Percentiles rank a stretch among this genome's conserved stretches.
These are phyloP conservation scores for Herpetospermum pedunculosum DNA, from an alignment of 306 rosid species.

Conservation along the genomic window DNA sequence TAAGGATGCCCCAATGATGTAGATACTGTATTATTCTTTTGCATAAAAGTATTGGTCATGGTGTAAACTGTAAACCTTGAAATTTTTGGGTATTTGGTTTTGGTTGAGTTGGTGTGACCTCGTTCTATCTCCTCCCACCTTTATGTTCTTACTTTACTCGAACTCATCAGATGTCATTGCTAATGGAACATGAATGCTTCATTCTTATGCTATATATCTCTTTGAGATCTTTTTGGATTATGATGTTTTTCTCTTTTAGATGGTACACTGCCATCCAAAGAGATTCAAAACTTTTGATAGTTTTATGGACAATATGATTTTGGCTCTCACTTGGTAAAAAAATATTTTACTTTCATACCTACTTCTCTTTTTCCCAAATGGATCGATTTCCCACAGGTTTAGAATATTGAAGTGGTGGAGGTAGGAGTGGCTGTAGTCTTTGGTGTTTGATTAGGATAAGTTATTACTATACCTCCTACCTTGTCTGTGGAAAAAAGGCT, in stretches of 20 bases:
- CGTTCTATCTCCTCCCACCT: neutral
- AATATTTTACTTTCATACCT: neutral
- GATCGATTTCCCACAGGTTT: neutral
- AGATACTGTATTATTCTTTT: no score
- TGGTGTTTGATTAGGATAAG: neutral
- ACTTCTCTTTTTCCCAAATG: neutral
- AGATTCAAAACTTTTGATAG: neutral
- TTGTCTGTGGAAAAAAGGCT: neutral
- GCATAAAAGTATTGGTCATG: no score
- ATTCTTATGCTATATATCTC: neutral
- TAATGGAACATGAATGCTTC: neutral
- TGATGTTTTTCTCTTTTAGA: neutral
- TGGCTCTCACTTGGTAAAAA: neutral
- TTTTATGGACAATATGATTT: neutral
- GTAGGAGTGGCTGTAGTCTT: neutral
- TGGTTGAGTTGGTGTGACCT: no score
- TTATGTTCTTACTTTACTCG: neutral
- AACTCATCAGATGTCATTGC: neutral
- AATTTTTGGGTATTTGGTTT: no score
- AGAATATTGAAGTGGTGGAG: neutral
- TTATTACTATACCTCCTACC: neutral
- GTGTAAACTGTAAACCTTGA: no score
- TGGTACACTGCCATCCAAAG: neutral
- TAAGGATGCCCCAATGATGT: no score
- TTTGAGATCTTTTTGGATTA: neutral